Evolutionary conservation across 2,329 filamentous ascomycete species (phyloP), one percentile per base, ranked within the genome.

Genomic region (Clarireedia monteithiana): DNA sequence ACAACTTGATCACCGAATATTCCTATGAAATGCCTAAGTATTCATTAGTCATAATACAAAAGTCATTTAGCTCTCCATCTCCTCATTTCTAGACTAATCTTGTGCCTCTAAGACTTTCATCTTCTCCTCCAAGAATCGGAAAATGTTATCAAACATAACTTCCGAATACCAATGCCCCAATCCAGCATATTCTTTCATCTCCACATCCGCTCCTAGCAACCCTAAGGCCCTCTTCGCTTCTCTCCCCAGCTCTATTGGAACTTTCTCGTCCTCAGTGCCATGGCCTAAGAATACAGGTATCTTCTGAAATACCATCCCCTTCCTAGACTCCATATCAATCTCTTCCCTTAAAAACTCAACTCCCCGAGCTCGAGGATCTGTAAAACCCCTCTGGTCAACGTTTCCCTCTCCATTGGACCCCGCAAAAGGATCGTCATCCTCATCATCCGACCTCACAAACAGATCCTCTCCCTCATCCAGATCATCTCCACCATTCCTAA

Each of bases 281-380:
- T 81, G 77, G 0, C 75, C 74, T 2, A 81, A 58, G 26, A 80
- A 74, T 0, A 77, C 62, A 0, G 77, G 74, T 1, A 69, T 73
- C 6, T 57, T 45, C n/a, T 36, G 47, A 46, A 48, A 64, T 6
- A 34, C 51, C 50, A 30, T 38, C 6, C 27, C 38, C 1, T 23
- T 23, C 15, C 57, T 56, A 2, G 49, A 23, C 2, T 44, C 24
- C 53, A 63, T 59, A 0, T 59, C 53, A 27, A 65, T 55, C 38
- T 63, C 54, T 3, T 63, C 61, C 40, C 54, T 50, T 9, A 64
- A 38, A 14, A 58, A 58, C 3, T 9, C 39, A 14, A 62, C 42
- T 6, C 54, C 59, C 42, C 56, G 20, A 5, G 20, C 30, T 39
- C 50, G 38, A 6, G 45, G 15, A 49, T 48, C 58, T 10, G 24